Conservation (phyloP, 1,284 basidiomycete species). For the Fomes fomentarius region DNA sequence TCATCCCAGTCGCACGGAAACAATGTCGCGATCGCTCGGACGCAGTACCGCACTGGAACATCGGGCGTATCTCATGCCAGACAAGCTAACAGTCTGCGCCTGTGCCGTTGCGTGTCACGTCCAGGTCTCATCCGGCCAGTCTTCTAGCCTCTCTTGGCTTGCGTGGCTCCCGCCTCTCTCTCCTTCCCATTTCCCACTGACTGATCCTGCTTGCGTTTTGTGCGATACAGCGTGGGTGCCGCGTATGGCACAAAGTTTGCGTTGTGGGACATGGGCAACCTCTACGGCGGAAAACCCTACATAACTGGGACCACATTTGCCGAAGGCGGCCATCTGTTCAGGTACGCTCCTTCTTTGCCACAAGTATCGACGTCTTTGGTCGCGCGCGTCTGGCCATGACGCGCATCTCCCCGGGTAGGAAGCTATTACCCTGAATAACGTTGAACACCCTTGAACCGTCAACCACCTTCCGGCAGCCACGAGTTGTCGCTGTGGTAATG, state of each 20-base stretch:
- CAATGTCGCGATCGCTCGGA: not conserved
- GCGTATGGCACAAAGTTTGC: slow-evolving; percentile 70
- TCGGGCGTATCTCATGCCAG: not conserved
- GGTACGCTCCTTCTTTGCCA: slow-evolving; percentile 44
- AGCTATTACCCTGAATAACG: not conserved
- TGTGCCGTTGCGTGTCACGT: not conserved
- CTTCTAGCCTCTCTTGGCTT: slow-evolving; percentile 10
- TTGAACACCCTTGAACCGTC: not conserved
- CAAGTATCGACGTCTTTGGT: slow-evolving; percentile 11
- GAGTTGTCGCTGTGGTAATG: not conserved
- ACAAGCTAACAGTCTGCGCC: not conserved
- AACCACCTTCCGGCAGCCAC: not conserved
- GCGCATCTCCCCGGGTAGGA: slow-evolving; percentile 3
- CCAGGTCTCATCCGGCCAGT: not conserved
- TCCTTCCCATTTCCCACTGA: slow-evolving; percentile 1
- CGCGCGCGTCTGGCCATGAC: too few relatives aligned
- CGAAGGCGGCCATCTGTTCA: slow-evolving; percentile 68
- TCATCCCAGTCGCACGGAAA: not conserved
- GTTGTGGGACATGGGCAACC: slow-evolving; percentile 72
- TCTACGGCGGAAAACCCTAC: slow-evolving; percentile 73
- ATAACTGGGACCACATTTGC: slow-evolving; percentile 60
- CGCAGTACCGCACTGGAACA: not conserved
- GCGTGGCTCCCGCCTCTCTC: not conserved
- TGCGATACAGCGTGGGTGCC: slow-evolving; percentile 63
- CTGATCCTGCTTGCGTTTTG: slow-evolving; percentile 9